Evolutionary conservation across 176 grass and related monocot genomes (phyloP), one percentile per base, ranked within the genome.

Genomic region (Guadua angustifolia): DNA sequence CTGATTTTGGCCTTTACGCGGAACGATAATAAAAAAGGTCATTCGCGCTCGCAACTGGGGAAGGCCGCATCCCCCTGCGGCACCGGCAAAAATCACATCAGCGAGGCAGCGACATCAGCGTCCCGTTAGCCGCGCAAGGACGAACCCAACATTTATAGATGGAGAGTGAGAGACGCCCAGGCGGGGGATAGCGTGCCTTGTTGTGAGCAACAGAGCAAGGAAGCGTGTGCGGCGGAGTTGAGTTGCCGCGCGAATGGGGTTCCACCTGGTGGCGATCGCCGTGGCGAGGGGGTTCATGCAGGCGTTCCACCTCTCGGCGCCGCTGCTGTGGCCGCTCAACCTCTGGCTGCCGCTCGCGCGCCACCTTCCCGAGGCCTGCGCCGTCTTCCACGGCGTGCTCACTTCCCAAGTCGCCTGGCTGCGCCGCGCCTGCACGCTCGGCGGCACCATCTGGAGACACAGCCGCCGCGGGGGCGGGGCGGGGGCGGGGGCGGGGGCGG

Each of bases 271-370:
- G 21, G 86, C 43, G 64, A 33, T 88, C 79, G 86, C 46, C 32
- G 86, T 43, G 73, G 86, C 55, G 72, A 62, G 73, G 53, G 86
- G 53, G 6, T 29, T 88, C 10, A 6, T 88, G 73, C 72, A 82
- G 79, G 51, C 71, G 73, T 88, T 88, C 79, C 32, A 88, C 32
- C 32, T 88, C 16, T 78, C 79, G 71, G 85, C 79, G 62, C 86
- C 86, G 45, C 33, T 74, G 70, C 70, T 83, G 29, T 39, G 69
- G 70, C 81, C 70, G 72, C 79, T 77, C 52, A 60, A 70, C 86
- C 71, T 88, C 19, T 82, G 79, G 64, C 29, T 77, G 64, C 79
- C 86, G 21, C 60, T 38, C 0, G 79, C 62, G 72, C 86, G 79
- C 43, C 72, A 83, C 63, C 86, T 88, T 5, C 86, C 86, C 2